Evolutionary conservation across 345 rosid genomes (phyloP).

Genomic region (Lepidium didymum): DNA sequence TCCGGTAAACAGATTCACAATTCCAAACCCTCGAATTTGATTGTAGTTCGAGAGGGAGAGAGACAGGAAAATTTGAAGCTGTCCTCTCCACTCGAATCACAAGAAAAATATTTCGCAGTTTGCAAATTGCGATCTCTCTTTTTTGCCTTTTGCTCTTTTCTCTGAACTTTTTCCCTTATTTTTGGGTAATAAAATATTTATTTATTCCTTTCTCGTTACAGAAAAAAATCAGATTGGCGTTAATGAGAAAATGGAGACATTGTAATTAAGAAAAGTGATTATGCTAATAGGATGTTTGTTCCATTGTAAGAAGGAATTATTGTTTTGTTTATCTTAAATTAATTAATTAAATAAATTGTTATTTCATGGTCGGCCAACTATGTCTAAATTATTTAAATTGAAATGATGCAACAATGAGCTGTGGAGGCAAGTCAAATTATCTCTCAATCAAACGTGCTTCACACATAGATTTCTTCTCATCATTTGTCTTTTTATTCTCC

Average conservation of each 20-base stretch:
- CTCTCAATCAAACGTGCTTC: constrained; percentile 23
- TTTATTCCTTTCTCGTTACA: constrained; percentile 1
- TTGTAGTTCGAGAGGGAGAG: constrained; percentile 21
- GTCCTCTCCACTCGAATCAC: constrained; percentile 32
- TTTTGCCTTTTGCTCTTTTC: neutral
- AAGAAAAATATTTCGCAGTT: constrained; percentile 10
- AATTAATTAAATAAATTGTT: neutral
- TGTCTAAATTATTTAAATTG: neutral
- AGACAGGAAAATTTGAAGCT: constrained; percentile 14
- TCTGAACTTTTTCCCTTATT: neutral
- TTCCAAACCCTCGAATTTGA: neutral
- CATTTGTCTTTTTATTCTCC: neutral
- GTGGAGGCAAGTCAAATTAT: constrained; percentile 18
- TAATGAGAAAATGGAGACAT: constrained; percentile 15
- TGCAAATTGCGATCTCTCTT: constrained; percentile 25
- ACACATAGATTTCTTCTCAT: constrained; percentile 7
- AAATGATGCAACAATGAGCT: constrained; percentile 24
- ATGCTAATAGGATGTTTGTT: constrained; percentile 13
- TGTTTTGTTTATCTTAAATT: constrained; percentile 8
- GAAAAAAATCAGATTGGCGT: constrained; percentile 9
- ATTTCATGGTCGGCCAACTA: constrained; percentile 25
- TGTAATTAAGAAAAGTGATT: constrained; percentile 16
- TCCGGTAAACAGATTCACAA: neutral
- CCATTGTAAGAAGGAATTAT: neutral
- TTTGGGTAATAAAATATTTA: neutral